Evolutionary conservation across 441 rosid genomes (phyloP).

Genomic region (Arabidopsis lyrata): DNA sequence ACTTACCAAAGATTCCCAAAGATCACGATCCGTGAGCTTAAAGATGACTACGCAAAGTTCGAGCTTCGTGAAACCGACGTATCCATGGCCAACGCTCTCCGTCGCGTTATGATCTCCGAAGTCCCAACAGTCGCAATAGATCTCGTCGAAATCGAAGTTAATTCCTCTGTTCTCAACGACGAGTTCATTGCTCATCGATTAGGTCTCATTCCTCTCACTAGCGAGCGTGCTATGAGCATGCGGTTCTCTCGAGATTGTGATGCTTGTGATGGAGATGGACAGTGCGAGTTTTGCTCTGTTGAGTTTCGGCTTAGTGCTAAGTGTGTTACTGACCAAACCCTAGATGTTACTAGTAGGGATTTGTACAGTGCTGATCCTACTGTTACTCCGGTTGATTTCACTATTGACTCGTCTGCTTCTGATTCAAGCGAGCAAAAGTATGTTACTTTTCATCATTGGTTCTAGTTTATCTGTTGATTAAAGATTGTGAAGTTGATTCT

Average conservation of each 20-base stretch:
- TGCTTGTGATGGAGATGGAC: constrained; percentile 96
- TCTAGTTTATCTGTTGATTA: no score
- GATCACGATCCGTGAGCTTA: constrained; percentile 77
- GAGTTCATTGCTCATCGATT: constrained; percentile 97
- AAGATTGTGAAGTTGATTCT: no score
- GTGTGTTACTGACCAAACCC: constrained; percentile 83
- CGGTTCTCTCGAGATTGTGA: constrained; percentile 97
- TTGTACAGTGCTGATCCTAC: constrained; percentile 84
- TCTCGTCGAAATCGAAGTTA: constrained; percentile 92
- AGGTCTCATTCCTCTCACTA: constrained; percentile 88
- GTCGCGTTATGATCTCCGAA: constrained; percentile 95
- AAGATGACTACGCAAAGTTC: constrained; percentile 83
- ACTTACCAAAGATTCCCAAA: constrained; percentile 92
- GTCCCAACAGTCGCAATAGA: constrained; percentile 96
- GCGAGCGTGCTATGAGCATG: constrained; percentile 92
- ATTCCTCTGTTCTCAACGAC: constrained; percentile 92
- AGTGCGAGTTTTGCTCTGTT: constrained; percentile 97
- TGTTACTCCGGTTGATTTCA: constrained; percentile 83
- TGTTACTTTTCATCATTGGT: not conserved
- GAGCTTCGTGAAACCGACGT: constrained; percentile 95
- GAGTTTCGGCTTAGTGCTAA: constrained; percentile 85
- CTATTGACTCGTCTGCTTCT: constrained; percentile 53
- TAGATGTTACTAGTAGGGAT: constrained; percentile 89
- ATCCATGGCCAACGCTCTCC: constrained; percentile 92
- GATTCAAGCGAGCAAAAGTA: constrained; percentile 76